phyloP scores from a whole-genome alignment of 1,284 basidiomycete species.

The Volvariella surrecta region DNA sequence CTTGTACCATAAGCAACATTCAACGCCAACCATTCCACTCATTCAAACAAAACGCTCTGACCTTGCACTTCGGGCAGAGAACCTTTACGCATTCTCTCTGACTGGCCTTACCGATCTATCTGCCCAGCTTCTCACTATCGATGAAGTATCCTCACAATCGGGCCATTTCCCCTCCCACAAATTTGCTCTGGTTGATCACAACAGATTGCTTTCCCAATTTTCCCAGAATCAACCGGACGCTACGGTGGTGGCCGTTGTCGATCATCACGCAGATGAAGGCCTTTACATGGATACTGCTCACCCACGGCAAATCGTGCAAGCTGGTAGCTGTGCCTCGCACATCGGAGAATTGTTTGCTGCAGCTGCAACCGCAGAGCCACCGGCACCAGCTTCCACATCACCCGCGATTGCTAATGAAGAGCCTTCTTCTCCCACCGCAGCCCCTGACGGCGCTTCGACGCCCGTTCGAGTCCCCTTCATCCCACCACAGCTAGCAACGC shows the following conservation, averaged over 20 bases:
- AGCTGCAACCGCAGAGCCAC: neutral
- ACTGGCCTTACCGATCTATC: conserved; percentile 41
- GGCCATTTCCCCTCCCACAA: conserved; percentile 47
- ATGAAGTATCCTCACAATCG: conserved; percentile 38
- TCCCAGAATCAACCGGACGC: conserved; percentile 27
- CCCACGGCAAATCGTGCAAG: conserved; percentile 58
- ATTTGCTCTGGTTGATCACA: conserved; percentile 89
- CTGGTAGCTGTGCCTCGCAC: conserved; percentile 78
- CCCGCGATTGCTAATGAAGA: conserved; percentile 7
- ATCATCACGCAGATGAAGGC: conserved; percentile 89
- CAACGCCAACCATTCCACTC: conserved; percentile 56
- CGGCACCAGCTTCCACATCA: conserved; percentile 1
- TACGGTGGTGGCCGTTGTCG: conserved; percentile 74
- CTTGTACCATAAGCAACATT: conserved; percentile 37
- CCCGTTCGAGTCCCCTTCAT: conserved; percentile 20
- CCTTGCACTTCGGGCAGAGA: conserved; percentile 80
- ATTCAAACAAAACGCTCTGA: conserved; percentile 65
- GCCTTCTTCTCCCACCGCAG: too few relatives aligned
- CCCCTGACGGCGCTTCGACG: neutral
- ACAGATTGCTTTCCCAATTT: conserved; percentile 56
- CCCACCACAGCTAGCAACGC: conserved; percentile 57
- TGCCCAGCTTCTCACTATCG: conserved; percentile 46
- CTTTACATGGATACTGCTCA: conserved; percentile 53
- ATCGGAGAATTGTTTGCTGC: conserved; percentile 46
- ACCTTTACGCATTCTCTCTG: conserved; percentile 62